Evolutionary conservation across 2,329 filamentous ascomycete genomes (phyloP).

Genomic region (Ceratocystis diversiconidia): DNA sequence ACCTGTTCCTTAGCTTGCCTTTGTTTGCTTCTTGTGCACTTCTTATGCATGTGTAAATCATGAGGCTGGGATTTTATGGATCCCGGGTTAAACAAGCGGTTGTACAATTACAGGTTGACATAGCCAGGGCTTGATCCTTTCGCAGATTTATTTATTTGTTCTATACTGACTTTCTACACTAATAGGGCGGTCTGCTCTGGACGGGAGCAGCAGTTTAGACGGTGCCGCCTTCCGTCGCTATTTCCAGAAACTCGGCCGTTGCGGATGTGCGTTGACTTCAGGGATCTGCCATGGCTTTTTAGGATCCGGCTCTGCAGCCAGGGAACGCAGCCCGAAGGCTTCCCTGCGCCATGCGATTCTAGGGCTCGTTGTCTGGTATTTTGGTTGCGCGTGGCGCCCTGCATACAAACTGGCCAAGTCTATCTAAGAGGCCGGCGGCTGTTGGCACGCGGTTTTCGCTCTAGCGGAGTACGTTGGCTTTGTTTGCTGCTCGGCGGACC

Average conservation of each 20-base stretch:
- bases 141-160: neutral
- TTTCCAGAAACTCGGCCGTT: neutral
- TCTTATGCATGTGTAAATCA: conserved; percentile 6
- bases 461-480: neutral
- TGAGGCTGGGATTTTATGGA: conserved; percentile 2
- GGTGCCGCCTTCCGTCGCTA: neutral
- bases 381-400: neutral
- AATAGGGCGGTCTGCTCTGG: neutral
- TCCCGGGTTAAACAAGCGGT: neutral
- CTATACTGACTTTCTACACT: neutral
- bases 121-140: neutral
- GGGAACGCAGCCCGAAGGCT: neutral
- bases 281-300: neutral
- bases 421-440: neutral
- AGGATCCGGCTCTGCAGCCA: neutral
- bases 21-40: neutral
- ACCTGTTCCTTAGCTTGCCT: neutral
- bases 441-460: neutral
- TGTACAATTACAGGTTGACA: neutral
- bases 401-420: neutral
- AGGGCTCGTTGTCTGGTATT: neutral
- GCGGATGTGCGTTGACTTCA: neutral
- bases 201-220: neutral
- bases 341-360: neutral
- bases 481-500: neutral